Base-by-base conservation (phyloP, 2,329 filamentous ascomycete genomes). In the Davidsoniella virescens region DNA sequence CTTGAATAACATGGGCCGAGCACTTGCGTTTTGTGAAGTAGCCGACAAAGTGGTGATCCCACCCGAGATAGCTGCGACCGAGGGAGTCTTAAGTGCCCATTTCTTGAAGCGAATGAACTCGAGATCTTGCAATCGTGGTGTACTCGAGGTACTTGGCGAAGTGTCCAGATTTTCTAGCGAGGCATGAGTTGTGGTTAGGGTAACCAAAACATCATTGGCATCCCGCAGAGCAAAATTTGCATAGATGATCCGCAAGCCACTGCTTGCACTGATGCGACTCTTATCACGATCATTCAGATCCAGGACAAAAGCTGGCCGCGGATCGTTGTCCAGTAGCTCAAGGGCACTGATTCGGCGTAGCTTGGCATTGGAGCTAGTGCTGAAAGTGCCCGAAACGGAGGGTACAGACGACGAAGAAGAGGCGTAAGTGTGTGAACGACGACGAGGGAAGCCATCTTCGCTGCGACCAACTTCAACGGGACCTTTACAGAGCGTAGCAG, bases 271-370 rank as follows among this genome's bases (percentile, higher is more conserved):
- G 12, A 29, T 41, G n/a, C n/a, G n/a, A 7, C 38, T 33, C 5
- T 37, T 18, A 18, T 29, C 25, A 9, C 8, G 29, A 57, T 81
- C 76, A 6, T 69, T 67, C 47, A 84, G 64, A 58, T 90, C 84
- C 33, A 90, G 69, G 40, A 90, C 72, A 57, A 90, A 86, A 0
- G 82, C 84, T 2, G 84, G 85, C 44, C 85, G 70, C 46, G 82
- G 76, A 60, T 92, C 85, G 56, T 83, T 75, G 59, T 90, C 84
- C 39, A 92, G 63, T 38, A 90, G 66, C 61, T 90, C 85, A 17
- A 81, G 64, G 8, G 86, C 71, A 20, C 82, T 80, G 47, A 87
- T 69, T 23, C 73, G 73, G 40, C 75, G 75, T 4, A 88, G 29
- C 5, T 33, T 33, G 12, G 67, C 23, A 44, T 14, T 44, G 9